Percentiles rank a stretch among this genome's conserved stretches.
Conservation (phyloP, 805 yeast genomes). For the Scheffersomyces amazonensis region DNA sequence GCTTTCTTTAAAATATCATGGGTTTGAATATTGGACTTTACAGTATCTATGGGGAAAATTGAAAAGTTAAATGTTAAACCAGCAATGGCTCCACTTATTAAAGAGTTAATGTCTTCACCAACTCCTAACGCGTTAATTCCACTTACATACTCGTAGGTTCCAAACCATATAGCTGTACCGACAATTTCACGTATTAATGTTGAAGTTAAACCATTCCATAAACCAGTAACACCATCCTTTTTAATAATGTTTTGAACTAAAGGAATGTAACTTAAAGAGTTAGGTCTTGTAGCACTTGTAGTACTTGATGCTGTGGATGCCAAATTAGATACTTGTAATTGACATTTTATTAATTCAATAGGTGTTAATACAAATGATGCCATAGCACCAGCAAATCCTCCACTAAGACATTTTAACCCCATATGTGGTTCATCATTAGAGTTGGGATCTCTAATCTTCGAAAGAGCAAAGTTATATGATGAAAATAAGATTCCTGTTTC, state of each 20-base stretch:
- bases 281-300: constrained; percentile 6
- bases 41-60: constrained; percentile 85
- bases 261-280: constrained; percentile 17
- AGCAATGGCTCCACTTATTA: constrained; percentile 81
- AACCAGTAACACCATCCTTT: constrained; percentile 61
- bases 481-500: constrained; percentile 82
- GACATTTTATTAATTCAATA: constrained; percentile 86
- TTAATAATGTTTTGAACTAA: constrained; percentile 36
- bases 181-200: constrained; percentile 81
- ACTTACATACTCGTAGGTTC: constrained; percentile 67
- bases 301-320: constrained; percentile 26
- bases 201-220: constrained; percentile 86
- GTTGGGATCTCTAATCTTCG: constrained; percentile 12
- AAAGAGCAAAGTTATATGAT: constrained; percentile 44
- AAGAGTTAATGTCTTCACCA: constrained; percentile 49
- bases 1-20: constrained; percentile 23
- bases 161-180: constrained; percentile 94
- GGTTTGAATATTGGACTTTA: constrained; percentile 84
- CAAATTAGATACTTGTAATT: constrained; percentile 64
- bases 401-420: constrained; percentile 56
- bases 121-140: constrained; percentile 27
- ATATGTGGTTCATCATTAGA: constrained; percentile 27
- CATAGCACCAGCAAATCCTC: constrained; percentile 78
- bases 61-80: constrained; percentile 80
- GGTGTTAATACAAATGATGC: constrained; percentile 88